phyloP scores from a whole-genome alignment of 257 asterid genomes.

The Fraxinus anomala region DNA sequence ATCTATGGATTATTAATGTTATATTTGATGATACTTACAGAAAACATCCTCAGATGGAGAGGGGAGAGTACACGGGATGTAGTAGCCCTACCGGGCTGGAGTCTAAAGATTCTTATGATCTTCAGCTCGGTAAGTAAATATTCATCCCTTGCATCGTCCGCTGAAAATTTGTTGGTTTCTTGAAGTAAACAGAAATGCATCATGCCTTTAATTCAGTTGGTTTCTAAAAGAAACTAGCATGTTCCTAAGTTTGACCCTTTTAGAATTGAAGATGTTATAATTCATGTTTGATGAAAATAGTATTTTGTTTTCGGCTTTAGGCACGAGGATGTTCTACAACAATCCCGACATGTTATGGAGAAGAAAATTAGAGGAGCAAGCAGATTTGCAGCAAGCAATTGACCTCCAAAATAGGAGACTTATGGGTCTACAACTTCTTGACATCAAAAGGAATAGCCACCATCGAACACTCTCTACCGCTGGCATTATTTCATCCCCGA shows the following conservation, averaged over 20 bases:
- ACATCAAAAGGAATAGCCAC: slow-evolving; percentile 57
- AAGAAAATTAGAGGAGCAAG: slow-evolving; percentile 67
- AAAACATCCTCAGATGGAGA: slow-evolving; percentile 61
- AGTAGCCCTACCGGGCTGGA: slow-evolving; percentile 71
- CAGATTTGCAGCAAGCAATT: slow-evolving; percentile 65
- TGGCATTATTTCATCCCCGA: slow-evolving; percentile 45
- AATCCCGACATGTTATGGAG: slow-evolving; percentile 63
- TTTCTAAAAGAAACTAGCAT: not conserved
- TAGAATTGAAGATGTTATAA: no score
- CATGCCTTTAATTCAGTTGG: not conserved
- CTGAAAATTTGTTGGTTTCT: not conserved
- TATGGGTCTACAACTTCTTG: slow-evolving; percentile 62
- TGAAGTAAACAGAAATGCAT: no score
- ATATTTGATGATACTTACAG: slow-evolving; percentile 30
- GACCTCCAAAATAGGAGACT: slow-evolving; percentile 67
- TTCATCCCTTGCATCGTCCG: no score
- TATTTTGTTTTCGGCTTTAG: no score
- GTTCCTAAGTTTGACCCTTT: no score
- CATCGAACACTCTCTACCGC: slow-evolving; percentile 60
- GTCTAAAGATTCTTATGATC: slow-evolving; percentile 59
- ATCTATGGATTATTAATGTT: not conserved
- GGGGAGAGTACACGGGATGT: slow-evolving; percentile 59
- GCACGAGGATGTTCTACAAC: slow-evolving; percentile 57
- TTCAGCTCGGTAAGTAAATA: slow-evolving; percentile 70
- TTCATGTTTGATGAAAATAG: no score